These are phyloP conservation scores for Kwoniella shandongensis DNA, from an alignment of 768 basidiomycete genomes.

Conservation along the genomic window DNA sequence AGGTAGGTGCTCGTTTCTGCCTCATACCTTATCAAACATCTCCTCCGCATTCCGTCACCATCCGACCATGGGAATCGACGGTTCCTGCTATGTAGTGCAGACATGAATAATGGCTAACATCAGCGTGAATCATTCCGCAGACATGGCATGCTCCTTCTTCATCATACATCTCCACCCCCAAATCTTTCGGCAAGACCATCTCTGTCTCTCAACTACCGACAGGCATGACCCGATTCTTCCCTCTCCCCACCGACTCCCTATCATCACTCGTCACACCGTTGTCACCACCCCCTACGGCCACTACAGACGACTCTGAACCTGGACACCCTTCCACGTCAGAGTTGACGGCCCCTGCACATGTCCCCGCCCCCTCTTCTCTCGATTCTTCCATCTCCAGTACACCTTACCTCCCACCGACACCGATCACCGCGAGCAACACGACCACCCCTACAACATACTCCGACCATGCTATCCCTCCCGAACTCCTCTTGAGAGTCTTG, in stretches of 20 bases:
- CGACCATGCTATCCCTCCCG: conserved; percentile 27
- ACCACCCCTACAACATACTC: background rate
- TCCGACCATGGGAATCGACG: background rate
- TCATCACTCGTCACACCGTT: conserved; percentile 16
- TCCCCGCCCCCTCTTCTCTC: background rate
- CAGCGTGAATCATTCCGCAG: conserved; percentile 54
- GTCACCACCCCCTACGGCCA: conserved; percentile 15
- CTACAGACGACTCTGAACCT: conserved; percentile 11
- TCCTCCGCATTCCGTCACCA: background rate
- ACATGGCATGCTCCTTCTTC: conserved; percentile 67
- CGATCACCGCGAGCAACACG: conserved; percentile 7
- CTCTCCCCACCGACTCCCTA: conserved; percentile 49
- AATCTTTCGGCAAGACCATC: conserved; percentile 72
- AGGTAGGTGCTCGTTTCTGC: conserved; percentile 59
- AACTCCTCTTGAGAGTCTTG: conserved; percentile 63
- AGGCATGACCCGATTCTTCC: conserved; percentile 80
- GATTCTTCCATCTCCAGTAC: conserved; percentile 7
- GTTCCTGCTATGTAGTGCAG: background rate
- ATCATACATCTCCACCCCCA: conserved; percentile 63
- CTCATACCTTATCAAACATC: background rate
- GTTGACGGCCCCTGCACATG: background rate
- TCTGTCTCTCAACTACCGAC: conserved; percentile 66
- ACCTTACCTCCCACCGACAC: conserved; percentile 31
- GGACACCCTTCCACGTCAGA: background rate
- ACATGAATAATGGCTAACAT: too few relatives aligned